Conservation (phyloP, 805 yeast genomes). For the Ogataea thermomethanolica region DNA sequence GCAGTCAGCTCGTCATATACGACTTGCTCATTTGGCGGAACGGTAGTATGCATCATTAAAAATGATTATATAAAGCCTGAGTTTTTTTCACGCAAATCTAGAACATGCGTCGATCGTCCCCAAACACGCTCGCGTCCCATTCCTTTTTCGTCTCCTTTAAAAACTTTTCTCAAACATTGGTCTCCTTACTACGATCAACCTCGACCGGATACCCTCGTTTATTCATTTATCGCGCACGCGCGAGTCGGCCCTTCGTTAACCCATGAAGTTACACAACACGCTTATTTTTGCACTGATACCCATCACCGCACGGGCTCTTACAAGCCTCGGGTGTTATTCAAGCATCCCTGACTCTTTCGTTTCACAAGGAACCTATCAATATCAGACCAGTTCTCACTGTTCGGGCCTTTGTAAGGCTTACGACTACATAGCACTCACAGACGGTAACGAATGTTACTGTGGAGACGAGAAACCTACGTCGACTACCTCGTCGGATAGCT, state of each 20-base stretch:
- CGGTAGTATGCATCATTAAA: conserved; percentile 23
- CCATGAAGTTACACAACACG: conserved; percentile 1
- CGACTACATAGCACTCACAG: conserved; percentile 48
- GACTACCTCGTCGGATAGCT: conserved; percentile 31
- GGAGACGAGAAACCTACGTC: conserved; percentile 44
- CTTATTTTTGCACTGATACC: conserved; percentile 7
- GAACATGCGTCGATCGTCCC: conserved; percentile 3
- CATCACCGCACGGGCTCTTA: not conserved
- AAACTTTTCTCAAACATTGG: conserved; percentile 10
- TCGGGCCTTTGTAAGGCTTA: conserved; percentile 36
- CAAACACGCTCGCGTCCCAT: conserved; percentile 6
- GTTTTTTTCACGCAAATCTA: not conserved
- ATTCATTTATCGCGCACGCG: conserved; percentile 3
- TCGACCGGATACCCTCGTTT: not conserved
- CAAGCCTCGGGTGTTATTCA: conserved; percentile 38
- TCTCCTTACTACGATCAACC: not conserved
- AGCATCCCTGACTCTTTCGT: conserved; percentile 35
- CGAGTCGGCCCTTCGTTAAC: not conserved
- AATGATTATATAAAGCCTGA: conserved; percentile 1
- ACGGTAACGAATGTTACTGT: conserved; percentile 64
- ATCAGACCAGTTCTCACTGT: conserved; percentile 61
- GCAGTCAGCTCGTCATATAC: conserved; percentile 39
- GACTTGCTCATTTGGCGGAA: conserved; percentile 32
- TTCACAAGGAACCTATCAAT: conserved; percentile 47
- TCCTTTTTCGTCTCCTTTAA: conserved; percentile 8